phyloP scores from a whole-genome alignment of 108 stramenopile species.

The Fragilariopsis cylindrus region DNA sequence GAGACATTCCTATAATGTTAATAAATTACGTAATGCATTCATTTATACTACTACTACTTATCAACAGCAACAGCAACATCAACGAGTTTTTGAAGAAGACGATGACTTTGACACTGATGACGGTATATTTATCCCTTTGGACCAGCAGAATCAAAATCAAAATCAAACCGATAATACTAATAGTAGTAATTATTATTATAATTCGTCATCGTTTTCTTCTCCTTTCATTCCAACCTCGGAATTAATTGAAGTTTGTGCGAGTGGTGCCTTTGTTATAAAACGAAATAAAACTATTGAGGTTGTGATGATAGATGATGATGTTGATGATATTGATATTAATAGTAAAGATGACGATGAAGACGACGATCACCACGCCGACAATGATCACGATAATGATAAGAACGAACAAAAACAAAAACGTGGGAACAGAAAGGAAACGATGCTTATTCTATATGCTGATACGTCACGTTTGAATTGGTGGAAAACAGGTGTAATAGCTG shows the following conservation, averaged over 20 bases:
- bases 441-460: conserved; percentile 1
- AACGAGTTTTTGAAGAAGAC: neutral
- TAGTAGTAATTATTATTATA: neutral
- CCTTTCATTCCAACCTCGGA: neutral
- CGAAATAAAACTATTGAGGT: too few relatives aligned
- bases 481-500: conserved; percentile 6
- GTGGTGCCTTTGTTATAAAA: conserved; percentile 2
- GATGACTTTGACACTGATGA: neutral
- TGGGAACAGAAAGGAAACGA: neutral
- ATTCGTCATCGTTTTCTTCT: neutral
- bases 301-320: too few relatives aligned
- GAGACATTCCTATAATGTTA: neutral
- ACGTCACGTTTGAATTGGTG: conserved; percentile 11
- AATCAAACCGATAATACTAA: neutral
- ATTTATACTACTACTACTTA: neutral
- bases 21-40: neutral
- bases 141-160: neutral
- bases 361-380: neutral
- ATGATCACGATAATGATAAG: neutral
- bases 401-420: neutral
- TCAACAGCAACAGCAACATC: neutral
- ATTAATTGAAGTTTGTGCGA: conserved; percentile 3
- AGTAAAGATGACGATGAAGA: too few relatives aligned
- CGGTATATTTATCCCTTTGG: neutral
- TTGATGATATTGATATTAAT: too few relatives aligned